Conservation (phyloP, 768 basidiomycete species). For the Melanogaster broomeanus region DNA sequence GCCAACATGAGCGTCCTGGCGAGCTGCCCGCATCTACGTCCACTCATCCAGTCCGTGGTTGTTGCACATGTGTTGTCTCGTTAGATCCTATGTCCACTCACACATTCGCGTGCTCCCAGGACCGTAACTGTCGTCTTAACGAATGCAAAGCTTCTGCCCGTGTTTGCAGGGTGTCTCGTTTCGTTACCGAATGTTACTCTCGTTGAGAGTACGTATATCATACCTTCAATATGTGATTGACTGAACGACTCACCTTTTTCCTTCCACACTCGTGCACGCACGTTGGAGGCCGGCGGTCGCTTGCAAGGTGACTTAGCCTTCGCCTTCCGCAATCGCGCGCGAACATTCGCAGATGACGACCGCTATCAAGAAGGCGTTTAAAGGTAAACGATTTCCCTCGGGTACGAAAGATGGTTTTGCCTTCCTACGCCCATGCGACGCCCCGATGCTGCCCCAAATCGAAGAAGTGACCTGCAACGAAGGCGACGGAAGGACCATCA, state of each 20-base stretch:
- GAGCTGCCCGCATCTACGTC: conserved; percentile 2
- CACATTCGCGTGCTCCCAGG: background rate
- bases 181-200: conserved; percentile 5
- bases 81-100: background rate
- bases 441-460: conserved; percentile 10
- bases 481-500: conserved; percentile 2
- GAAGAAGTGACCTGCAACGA: conserved; percentile 9
- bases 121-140: conserved; percentile 1
- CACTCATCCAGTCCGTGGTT: conserved; percentile 5
- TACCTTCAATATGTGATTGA: too few relatives aligned
- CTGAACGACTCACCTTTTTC: background rate
- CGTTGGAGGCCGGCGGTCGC: too few relatives aligned
- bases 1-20: background rate
- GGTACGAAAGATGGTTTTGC: conserved; percentile 8
- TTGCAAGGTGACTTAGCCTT: background rate
- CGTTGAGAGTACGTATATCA: conserved; percentile 3
- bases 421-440: conserved; percentile 5
- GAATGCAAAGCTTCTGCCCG: conserved; percentile 1
- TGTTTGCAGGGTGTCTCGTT: conserved; percentile 6
- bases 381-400: conserved; percentile 5
- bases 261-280: conserved; percentile 3
- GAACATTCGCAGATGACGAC: background rate
- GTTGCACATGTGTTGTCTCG: background rate
- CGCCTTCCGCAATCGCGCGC: conserved; percentile 1
- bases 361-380: conserved; percentile 8